Base-by-base conservation (phyloP, 805 yeast genomes). In the Kodamaea fukazawae region DNA sequence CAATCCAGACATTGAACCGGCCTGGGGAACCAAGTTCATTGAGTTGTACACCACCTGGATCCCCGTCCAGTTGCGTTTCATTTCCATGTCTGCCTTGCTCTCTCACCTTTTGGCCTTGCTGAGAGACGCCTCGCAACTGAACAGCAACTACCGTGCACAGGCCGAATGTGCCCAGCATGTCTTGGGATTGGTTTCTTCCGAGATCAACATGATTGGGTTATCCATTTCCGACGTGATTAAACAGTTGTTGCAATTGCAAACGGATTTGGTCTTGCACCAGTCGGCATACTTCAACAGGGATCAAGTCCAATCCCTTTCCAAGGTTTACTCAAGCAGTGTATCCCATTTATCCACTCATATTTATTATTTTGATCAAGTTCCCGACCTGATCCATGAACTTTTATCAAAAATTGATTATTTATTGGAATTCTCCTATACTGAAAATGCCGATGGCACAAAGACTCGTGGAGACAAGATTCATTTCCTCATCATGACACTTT, bases 281-380 rank as follows among this genome's bases (percentile, higher is more conserved):
- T 41, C 58, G 1, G 47, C 45, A 1, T 42, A 39, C 11, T 50
- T 63, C 17, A 26, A 36, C 29, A 29, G 40, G 31, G 53, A 50
- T 2, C 56, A 63, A 31, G 52, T 59, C 26, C 32, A 38, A 44
- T 61, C 36, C 47, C 75, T 54, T 51, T 75, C 52, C 32, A 53
- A 34, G 59, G 74, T 50, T 18, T 81, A 79, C 50, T 63, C 79
- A 1, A 64, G 65, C 15, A 77, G 89, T 17, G 76, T 90, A 40
- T 77, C 81, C 42, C 81, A 83, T 43, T 69, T 91, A 38, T 80
- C 89, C 1, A 74, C 78, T 2, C 96, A 89, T 57, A 75, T 81
- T 9, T 89, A 89, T 53, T 91, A 91, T 57, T 81, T 81, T 44
- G 95, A 88, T 49, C 99, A 93, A 59, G 78, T 84, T 4, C 74